A percentile compares a stretch with the other conserved stretches of the same genome.
Evolutionary conservation across 306 rosid species (phyloP).

Genomic region (Cyamopsis tetragonoloba): DNA sequence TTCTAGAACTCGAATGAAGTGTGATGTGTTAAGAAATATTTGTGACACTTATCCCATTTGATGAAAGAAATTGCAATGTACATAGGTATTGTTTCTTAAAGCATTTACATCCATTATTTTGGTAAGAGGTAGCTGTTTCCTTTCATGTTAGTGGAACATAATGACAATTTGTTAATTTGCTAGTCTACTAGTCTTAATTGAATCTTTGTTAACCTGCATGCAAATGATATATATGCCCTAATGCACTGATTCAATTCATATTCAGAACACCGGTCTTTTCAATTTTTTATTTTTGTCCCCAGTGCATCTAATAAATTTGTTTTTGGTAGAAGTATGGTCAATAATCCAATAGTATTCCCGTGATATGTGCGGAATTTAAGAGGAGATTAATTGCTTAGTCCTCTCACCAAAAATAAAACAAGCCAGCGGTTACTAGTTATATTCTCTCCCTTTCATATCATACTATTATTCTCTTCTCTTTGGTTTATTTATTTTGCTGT

Average conservation of each 20-base stretch:
- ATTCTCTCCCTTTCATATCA: too few relatives aligned
- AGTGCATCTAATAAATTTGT: not conserved
- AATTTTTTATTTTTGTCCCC: not conserved
- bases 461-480: too few relatives aligned
- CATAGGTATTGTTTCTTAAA: conserved; percentile 29
- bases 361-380: not conserved
- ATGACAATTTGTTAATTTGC: too few relatives aligned
- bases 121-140: conserved; percentile 29
- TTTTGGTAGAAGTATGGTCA: conserved; percentile 17
- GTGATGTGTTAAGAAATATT: too few relatives aligned
- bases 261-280: conserved; percentile 6
- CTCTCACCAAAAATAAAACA: conserved; percentile 7
- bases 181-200: conserved; percentile 23
- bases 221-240: not conserved
- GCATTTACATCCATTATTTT: conserved; percentile 28
- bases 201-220: too few relatives aligned
- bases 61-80: conserved; percentile 38
- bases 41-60: conserved; percentile 29
- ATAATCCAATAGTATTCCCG: conserved; percentile 8
- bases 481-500: too few relatives aligned
- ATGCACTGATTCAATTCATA: conserved; percentile 21
- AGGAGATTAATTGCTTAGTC: not conserved
- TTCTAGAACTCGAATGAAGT: too few relatives aligned
- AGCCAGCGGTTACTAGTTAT: too few relatives aligned
- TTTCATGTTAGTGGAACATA: conserved; percentile 31